Base-by-base conservation (phyloP, 805 yeast genomes). In the Nakazawaea pomicola region DNA sequence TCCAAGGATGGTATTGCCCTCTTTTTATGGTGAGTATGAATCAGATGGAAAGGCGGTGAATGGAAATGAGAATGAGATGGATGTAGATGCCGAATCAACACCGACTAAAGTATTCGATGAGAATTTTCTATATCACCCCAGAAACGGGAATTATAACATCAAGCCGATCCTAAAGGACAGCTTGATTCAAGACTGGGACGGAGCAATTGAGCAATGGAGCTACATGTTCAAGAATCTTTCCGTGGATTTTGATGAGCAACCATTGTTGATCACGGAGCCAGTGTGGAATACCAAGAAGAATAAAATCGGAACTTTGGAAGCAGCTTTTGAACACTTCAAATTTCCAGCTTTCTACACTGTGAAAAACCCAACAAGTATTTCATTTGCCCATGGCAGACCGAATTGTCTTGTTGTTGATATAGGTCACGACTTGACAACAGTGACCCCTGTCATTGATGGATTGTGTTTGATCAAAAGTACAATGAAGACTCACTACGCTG, bases 321-420 rank as follows among this genome's bases (percentile, higher is more conserved):
- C 76, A 1, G 70, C 83, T 31, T 70, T 84, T 45, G 96, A 88
- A 55, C 63, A 68, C 11, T 71, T 81, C 55, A 69, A 76, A 28
- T 83, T 81, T 50, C 90, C 93, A 29, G 97, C 95, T 0, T 76
- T 86, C 44, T 90, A 82, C 56, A 58, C 86, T 18, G 89, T 86
- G 11, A 82, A 88, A 44, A 72, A 82, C 7, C 91, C 96, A n/a
- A 82, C 95, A 0, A 83, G 95, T 63, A 80, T 84, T 1, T 79
- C 95, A 1, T 90, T 90, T 62, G 89, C 91, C 9, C 83, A 84
- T 48, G 96, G 95, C 3, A 72, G 95, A 56, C 89, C 95, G 33
- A 83, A 82, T 46, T 88, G 95, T 57, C 65, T 88, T 24, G 88
- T 88, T 29, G 91, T 88, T 29, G 95, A 88, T 58, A 62, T 86